Evolutionary conservation across 2,329 filamentous ascomycete genomes (phyloP).

Genomic region (Monilinia aucupariae): DNA sequence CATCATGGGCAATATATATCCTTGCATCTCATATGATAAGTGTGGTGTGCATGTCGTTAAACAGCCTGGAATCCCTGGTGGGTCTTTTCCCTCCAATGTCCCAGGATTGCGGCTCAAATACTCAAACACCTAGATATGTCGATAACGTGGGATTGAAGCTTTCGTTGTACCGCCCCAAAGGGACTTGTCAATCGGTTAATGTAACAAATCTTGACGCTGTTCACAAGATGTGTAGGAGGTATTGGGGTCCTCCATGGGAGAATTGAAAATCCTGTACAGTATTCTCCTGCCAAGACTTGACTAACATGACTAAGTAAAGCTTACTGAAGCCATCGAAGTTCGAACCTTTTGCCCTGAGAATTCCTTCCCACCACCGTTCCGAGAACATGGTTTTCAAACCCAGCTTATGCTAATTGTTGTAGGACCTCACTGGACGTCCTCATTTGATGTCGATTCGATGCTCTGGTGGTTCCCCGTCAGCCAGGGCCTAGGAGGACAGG

Average conservation of each 20-base stretch:
- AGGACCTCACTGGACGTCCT: no score
- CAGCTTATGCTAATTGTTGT: not conserved
- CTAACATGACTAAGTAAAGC: no score
- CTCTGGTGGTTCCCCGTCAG: not conserved
- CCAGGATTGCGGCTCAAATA: not conserved
- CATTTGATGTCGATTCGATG: not conserved
- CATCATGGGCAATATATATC: not conserved
- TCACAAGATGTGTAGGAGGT: not conserved
- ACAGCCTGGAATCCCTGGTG: not conserved
- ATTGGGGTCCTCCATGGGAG: not conserved
- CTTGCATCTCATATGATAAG: not conserved
- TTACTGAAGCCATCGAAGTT: no score
- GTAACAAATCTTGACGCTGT: not conserved
- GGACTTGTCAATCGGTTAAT: not conserved
- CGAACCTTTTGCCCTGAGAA: not conserved
- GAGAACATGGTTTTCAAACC: not conserved
- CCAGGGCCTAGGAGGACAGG: no score
- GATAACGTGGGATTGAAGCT: not conserved
- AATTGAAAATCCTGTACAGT: not conserved
- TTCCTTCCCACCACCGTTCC: not conserved
- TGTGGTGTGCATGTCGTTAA: slow-evolving; percentile 1
- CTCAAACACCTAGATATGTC: not conserved
- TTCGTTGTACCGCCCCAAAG: not conserved
- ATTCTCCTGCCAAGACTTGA: not conserved
- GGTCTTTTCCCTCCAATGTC: not conserved